Conservation (phyloP, 2,329 filamentous ascomycete genomes). For the Microcera coccophila region DNA sequence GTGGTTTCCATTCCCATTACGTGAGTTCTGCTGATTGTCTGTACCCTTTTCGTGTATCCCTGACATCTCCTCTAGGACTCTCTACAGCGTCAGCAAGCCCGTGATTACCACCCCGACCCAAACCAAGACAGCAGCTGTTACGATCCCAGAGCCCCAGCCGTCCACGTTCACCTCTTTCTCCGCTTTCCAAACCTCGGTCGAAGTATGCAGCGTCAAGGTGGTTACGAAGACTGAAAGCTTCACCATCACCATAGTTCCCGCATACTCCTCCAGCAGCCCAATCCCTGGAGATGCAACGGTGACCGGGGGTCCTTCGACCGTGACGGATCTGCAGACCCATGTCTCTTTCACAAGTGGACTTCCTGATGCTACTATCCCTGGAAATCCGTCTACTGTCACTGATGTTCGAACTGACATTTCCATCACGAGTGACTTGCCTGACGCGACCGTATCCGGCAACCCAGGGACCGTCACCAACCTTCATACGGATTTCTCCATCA, state of each 20-base stretch:
- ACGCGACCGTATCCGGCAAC: constrained; percentile 31
- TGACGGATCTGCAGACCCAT: constrained; percentile 26
- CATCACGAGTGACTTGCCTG: constrained; percentile 28
- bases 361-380: constrained; percentile 22
- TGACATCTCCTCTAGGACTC: constrained; percentile 22
- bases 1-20: constrained; percentile 32
- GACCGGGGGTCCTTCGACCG: constrained; percentile 22
- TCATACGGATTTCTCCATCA: constrained; percentile 20
- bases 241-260: constrained; percentile 31
- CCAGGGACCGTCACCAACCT: constrained; percentile 30
- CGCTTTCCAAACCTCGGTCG: constrained; percentile 20
- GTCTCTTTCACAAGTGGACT: constrained; percentile 18
- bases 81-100: constrained; percentile 27
- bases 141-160: constrained; percentile 22
- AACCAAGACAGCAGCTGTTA: constrained; percentile 27
- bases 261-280: constrained; percentile 18
- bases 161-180: constrained; percentile 23
- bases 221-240: constrained; percentile 25
- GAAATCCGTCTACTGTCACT: constrained; percentile 29
- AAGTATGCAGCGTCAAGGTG: constrained; percentile 20
- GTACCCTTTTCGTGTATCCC: no score
- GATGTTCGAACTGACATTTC: constrained; percentile 27
- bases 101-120: constrained; percentile 18
- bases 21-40: constrained; percentile 24
- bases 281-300: constrained; percentile 23